A percentile compares a stretch with the other conserved stretches of the same genome.
These are phyloP conservation scores for Lolium multiflorum DNA, from an alignment of 176 grass and related monocot genomes.

Conservation along the genomic window DNA sequence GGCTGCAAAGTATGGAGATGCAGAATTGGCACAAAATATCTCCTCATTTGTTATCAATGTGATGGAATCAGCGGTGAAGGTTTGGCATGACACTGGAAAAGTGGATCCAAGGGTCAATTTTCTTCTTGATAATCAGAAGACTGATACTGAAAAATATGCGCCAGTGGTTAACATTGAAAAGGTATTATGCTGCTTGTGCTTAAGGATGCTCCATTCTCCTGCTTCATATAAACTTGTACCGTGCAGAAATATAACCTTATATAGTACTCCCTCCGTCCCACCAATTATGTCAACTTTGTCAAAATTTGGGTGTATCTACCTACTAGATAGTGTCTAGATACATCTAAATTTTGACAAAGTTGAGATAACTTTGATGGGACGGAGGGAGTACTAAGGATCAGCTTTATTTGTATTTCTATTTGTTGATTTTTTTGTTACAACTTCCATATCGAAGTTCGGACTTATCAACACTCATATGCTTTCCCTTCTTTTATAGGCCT, in stretches of 20 bases:
- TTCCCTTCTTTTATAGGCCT: slow-evolving; percentile 60
- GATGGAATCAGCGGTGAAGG: slow-evolving; percentile 77
- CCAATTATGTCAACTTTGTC: no score
- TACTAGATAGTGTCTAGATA: no score
- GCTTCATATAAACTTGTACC: slow-evolving; percentile 1
- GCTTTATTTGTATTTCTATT: slow-evolving; percentile 6
- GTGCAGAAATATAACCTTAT: slow-evolving; percentile 16
- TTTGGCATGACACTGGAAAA: slow-evolving; percentile 84
- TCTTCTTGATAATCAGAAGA: slow-evolving; percentile 88
- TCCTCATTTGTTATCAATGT: slow-evolving; percentile 76
- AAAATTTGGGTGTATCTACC: no score
- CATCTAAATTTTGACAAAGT: no score
- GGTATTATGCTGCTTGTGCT: slow-evolving; percentile 53
- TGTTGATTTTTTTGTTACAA: slow-evolving; percentile 13
- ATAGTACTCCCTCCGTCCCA: neutral
- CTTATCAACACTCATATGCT: slow-evolving; percentile 21
- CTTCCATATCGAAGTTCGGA: neutral
- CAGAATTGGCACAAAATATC: slow-evolving; percentile 48
- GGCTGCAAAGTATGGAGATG: slow-evolving; percentile 67
- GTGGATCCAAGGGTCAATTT: slow-evolving; percentile 77
- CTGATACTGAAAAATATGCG: slow-evolving; percentile 64
- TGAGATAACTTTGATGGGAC: no score
- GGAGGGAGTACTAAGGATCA: neutral
- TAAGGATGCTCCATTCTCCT: neutral
- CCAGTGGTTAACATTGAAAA: slow-evolving; percentile 90